Base-by-base conservation (phyloP, 108 stramenopile species). In the Parmales sp. region DNA sequence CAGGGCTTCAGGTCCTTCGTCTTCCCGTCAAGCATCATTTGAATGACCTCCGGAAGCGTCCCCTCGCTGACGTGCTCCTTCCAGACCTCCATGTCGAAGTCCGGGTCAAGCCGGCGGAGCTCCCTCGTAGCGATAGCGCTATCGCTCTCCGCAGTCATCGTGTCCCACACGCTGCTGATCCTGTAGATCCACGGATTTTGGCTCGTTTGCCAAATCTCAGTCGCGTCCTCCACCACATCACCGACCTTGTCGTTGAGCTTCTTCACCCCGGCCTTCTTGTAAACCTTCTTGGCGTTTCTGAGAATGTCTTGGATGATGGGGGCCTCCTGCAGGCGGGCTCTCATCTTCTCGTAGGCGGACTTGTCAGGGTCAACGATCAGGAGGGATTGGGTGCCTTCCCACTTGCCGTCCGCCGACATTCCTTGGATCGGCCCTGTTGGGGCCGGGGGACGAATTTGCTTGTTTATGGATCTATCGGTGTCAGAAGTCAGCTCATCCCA, bases 101-200 rank as follows among this genome's bases (percentile, higher is more conserved):
- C 78, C 5, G 96, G 96, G 87, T 99, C 98, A 31, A 98, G 74
- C 50, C 86, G 83, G 45, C 90, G 83, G 36, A 99, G 73, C 68
- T 95, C 93, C n/a, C 85, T 74, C 13, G 91, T 79, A 7, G 95
- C 95, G 18, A 88, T 70, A n/a, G 90, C 88, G 69, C 83, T 86
- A 23, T 97, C 95, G 16, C 93, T 91, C 80, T 97, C 95, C 0
- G 92, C 93, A 1, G 95, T 95, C 51, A 99, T 38, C 16, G 92
- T 93, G 65, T 99, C 98, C 73, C 90, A 95, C 34, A 92, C 90
- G 26, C 88, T 89, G 37, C 92, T 94, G 20, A 89, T 80, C 45
- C 91, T 90, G 73, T 99, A 98, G 9, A 99, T 95, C 82, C 97
- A 86, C 9, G 98, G 98, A 85, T 98, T 95, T 80, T 97, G 96